Evolutionary conservation across 2,329 filamentous ascomycete genomes (phyloP).

Genomic region (Periglandula ipomoeae): DNA sequence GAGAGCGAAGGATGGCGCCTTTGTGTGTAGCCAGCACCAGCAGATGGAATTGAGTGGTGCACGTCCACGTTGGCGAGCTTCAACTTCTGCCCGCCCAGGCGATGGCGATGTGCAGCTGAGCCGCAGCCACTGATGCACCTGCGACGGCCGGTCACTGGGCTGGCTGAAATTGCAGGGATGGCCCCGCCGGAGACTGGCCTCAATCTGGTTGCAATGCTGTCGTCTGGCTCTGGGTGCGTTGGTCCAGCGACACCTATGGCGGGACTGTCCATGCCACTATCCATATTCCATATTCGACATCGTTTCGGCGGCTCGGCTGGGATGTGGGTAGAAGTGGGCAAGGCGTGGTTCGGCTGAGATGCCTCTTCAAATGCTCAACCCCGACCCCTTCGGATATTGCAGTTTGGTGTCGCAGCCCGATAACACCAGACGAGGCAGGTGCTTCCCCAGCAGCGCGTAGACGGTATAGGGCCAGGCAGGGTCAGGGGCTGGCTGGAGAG

Average conservation of each 20-base stretch:
- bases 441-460: too few species aligned
- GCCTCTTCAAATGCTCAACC: background rate
- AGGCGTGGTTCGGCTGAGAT: background rate
- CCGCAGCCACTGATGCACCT: conserved; percentile 2
- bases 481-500: too few species aligned
- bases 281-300: too few species aligned
- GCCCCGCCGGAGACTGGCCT: background rate
- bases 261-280: too few species aligned
- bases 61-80: conserved; percentile 5
- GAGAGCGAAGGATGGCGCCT: too few species aligned
- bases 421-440: too few species aligned
- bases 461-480: too few species aligned
- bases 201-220: background rate
- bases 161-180: conserved; percentile 1
- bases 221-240: background rate
- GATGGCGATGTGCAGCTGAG: background rate
- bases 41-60: background rate
- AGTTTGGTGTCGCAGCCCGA: background rate
- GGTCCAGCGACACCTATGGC: background rate
- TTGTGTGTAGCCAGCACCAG: background rate
- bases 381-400: too few species aligned
- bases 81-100: conserved; percentile 1
- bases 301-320: background rate
- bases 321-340: background rate
- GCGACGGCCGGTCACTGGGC: background rate